Evolutionary conservation across 768 basidiomycete species (phyloP).

Genomic region (Dictyophora rubrovolvata): DNA sequence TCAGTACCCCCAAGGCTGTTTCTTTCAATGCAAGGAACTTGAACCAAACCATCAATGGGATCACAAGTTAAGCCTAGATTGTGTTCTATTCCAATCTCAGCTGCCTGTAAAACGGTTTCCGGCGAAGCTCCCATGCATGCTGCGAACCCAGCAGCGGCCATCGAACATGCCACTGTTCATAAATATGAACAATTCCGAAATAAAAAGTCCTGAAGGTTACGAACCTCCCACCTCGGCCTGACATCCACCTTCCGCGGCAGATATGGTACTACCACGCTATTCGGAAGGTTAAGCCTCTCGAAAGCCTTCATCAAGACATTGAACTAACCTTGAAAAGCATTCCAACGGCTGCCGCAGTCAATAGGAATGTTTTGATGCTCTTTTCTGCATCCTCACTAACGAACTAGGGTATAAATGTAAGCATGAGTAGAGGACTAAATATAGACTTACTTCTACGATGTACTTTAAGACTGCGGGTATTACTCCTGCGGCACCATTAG

Average conservation of each 20-base stretch:
- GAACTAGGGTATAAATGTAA: constrained; percentile 38
- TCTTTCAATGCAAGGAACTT: constrained; percentile 91
- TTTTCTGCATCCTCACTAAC: constrained; percentile 86
- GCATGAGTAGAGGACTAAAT: constrained; percentile 1
- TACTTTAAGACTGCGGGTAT: constrained; percentile 91
- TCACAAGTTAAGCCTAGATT: constrained; percentile 88
- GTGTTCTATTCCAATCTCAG: constrained; percentile 88
- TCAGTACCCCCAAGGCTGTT: constrained; percentile 71
- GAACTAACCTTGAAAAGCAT: constrained; percentile 10
- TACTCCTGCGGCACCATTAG: constrained; percentile 89
- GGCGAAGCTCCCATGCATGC: constrained; percentile 90
- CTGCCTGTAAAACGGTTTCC: constrained; percentile 74
- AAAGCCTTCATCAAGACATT: constrained; percentile 1
- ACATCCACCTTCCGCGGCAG: constrained; percentile 92
- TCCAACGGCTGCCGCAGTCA: constrained; percentile 58
- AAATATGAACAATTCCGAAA: background rate
- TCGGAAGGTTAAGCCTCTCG: constrained; percentile 1
- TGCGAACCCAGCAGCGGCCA: constrained; percentile 90
- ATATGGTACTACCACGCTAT: constrained; percentile 89
- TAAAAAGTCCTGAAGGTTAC: background rate
- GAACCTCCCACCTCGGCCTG: constrained; percentile 88
- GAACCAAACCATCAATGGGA: constrained; percentile 86
- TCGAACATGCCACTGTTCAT: constrained; percentile 74
- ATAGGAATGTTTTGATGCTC: constrained; percentile 77
- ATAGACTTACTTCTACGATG: constrained; percentile 53